Evolutionary conservation across 495 filamentous ascomycete species (phyloP), one percentile per base, ranked within the genome.

Genomic region (Penicillium flavigenum): DNA sequence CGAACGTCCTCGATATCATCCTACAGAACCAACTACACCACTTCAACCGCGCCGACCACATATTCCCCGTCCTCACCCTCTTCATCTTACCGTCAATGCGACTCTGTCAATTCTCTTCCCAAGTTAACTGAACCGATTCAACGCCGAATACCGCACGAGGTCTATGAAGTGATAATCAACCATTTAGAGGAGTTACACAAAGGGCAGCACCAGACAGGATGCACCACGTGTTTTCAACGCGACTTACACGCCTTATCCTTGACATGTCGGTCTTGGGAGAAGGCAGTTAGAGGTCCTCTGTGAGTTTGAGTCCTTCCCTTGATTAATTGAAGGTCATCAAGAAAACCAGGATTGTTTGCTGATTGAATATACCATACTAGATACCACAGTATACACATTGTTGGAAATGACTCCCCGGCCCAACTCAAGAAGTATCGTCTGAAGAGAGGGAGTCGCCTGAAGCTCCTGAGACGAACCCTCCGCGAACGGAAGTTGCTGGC

Each of bases 181-280:
- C 78, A 81, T 47, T 57, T 87, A 14, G 73, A 80, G 43, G 57
- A 62, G 7, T 51, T 83, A 41, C 82, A 87, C 58, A 75, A 69
- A 22, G 73, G 66, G 3, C 66, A 68, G 17, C 64, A 67, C 29
- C 75, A 74, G 58, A 66, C 63, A 31, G 75, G 77, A 41, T 94
- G 91, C 64, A 79, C 84, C 53, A 89, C 87, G 59, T 92, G 90
- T 72, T 90, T 86, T 71, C 86, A 90, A 75, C 83, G 88, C 49
- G 89, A 94, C 64, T 67, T 92, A 26, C 84, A 83, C 62, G 79
- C 82, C 49, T 77, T 91, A 31, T 83, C 85, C 38, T 63, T 91
- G 53, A 87, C 83, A 31, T 85, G 81, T 55, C 81, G 83, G 48
- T 81, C 84, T 38, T 88, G 88, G 79, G 76, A 88, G 66, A 83